A percentile compares a stretch with the other conserved stretches of the same genome.
Conservation (phyloP, 2,329 filamentous ascomycete genomes). For the Microdochium trichocladiopsis region DNA sequence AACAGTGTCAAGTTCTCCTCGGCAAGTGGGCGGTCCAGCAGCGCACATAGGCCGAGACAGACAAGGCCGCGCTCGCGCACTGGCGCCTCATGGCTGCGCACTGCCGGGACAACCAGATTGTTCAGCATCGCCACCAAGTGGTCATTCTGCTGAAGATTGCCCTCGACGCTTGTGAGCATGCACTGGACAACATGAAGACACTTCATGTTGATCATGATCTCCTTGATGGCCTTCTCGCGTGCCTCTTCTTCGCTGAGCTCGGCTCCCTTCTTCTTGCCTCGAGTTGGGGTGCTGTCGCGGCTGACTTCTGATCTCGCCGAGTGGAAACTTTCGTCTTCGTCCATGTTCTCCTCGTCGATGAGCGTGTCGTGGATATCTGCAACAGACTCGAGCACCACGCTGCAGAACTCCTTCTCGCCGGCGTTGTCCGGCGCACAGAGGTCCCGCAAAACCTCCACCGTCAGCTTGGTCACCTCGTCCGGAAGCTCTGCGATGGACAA, state of each 20-base stretch:
- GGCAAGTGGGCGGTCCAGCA: constrained; percentile 85
- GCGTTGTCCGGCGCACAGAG: constrained; percentile 71
- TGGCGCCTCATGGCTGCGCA: constrained; percentile 85
- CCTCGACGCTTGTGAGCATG: constrained; percentile 90
- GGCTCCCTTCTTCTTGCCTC: constrained; percentile 31
- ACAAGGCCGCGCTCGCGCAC: constrained; percentile 86
- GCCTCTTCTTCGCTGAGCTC: constrained; percentile 57
- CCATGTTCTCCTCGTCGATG: constrained; percentile 54
- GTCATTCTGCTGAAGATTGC: constrained; percentile 80
- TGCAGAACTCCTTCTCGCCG: constrained; percentile 77
- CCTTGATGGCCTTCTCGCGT: constrained; percentile 69
- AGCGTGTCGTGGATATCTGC: constrained; percentile 96
- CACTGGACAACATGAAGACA: constrained; percentile 96
- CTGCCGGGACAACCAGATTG: constrained; percentile 90
- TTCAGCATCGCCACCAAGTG: constrained; percentile 97
- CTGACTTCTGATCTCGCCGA: constrained; percentile 84
- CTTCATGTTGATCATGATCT: constrained; percentile 97
- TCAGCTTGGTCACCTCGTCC: constrained; percentile 86
- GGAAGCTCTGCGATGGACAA: constrained; percentile 82
- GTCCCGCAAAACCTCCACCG: constrained; percentile 71
- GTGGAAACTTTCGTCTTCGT: constrained; percentile 78
- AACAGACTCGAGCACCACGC: constrained; percentile 83
- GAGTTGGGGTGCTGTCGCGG: constrained; percentile 50
- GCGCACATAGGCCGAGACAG: constrained; percentile 83
- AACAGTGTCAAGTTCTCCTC: constrained; percentile 90